Conservation (phyloP, 202 grass and related monocot species). For the Digitaria exilis region DNA sequence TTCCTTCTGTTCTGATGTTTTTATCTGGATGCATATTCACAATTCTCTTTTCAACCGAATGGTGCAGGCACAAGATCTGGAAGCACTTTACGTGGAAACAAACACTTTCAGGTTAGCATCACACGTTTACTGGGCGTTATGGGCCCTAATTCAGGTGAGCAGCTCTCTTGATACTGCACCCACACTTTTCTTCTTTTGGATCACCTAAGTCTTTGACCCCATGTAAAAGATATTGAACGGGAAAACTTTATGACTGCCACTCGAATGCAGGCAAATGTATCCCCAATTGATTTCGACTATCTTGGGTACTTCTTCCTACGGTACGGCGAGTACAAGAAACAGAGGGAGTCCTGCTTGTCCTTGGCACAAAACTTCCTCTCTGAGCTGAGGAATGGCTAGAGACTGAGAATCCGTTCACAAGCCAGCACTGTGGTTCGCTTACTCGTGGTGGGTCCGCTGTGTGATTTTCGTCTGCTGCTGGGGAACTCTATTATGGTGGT, state of each 20-base stretch:
- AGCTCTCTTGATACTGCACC: background rate
- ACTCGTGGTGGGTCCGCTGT: background rate
- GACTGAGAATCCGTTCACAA: background rate
- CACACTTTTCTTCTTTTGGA: background rate
- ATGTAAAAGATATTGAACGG: background rate
- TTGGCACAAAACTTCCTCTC: slow-evolving; percentile 54
- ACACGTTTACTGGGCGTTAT: slow-evolving; percentile 91
- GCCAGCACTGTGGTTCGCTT: background rate
- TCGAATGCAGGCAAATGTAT: slow-evolving; percentile 76
- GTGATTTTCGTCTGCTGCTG: slow-evolving; percentile 3
- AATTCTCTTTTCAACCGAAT: slow-evolving; percentile 6
- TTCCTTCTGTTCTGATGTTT: background rate
- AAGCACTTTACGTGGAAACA: slow-evolving; percentile 78
- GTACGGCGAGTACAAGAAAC: slow-evolving; percentile 92
- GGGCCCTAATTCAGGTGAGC: slow-evolving; percentile 88
- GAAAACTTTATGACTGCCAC: background rate
- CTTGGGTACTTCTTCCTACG: slow-evolving; percentile 88
- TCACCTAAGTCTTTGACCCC: background rate
- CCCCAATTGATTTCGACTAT: slow-evolving; percentile 94
- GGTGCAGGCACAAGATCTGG: slow-evolving; percentile 65
- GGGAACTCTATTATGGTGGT: background rate
- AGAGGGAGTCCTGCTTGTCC: slow-evolving; percentile 67
- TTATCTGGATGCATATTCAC: background rate
- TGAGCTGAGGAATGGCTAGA: slow-evolving; percentile 32
- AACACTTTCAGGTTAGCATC: slow-evolving; percentile 92